These are phyloP conservation scores for Exophiala sideris DNA, from an alignment of 2,329 filamentous ascomycete genomes.

Conservation along the genomic window DNA sequence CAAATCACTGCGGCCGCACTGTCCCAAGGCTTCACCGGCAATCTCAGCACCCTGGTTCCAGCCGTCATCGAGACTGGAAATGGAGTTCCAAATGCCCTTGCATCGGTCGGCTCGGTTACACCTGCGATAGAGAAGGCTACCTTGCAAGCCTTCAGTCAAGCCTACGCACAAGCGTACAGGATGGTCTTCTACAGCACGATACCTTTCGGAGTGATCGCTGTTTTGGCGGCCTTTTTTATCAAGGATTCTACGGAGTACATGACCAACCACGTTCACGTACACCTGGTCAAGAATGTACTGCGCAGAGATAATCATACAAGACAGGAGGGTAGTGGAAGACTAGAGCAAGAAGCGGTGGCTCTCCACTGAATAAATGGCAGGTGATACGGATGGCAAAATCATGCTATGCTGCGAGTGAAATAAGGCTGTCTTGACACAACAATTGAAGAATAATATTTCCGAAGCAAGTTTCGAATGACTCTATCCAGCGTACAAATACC, in stretches of 20 bases:
- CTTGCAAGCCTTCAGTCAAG: background rate
- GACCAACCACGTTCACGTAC: conserved; percentile 5
- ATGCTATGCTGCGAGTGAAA: no score
- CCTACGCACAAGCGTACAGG: background rate
- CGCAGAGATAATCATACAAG: no score
- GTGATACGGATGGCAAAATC: no score
- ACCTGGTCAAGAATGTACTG: background rate
- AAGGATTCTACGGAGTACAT: conserved; percentile 2
- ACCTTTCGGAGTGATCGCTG: conserved; percentile 2
- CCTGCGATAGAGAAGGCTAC: background rate
- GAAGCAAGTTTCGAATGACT: no score
- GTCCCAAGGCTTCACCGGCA: background rate
- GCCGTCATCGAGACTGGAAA: background rate
- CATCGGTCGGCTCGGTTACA: background rate
- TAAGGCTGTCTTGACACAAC: no score
- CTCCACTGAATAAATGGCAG: no score
- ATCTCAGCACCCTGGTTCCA: background rate
- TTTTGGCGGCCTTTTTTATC: conserved; percentile 1
- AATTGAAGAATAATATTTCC: no score
- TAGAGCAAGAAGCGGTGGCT: no score
- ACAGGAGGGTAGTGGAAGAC: no score
- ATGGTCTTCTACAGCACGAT: conserved; percentile 7
- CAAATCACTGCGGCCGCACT: conserved; percentile 1
- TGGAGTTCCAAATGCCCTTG: conserved; percentile 2
- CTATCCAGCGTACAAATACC: no score